Conservation (phyloP, 2,329 filamentous ascomycete genomes). For the Aspergillus persii region DNA sequence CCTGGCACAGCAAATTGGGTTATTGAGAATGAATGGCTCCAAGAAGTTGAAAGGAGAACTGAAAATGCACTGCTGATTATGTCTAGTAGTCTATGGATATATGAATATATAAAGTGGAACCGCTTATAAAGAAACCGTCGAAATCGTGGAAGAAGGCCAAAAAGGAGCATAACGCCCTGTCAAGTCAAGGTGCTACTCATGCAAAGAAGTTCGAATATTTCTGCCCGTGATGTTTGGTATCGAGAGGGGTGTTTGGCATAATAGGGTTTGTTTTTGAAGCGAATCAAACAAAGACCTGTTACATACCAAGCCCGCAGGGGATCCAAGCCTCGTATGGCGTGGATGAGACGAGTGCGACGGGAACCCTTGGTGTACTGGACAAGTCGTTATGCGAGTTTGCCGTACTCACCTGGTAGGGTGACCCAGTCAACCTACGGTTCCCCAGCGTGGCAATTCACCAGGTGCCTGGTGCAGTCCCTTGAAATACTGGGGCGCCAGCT, state of each 20-base stretch:
- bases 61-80: not conserved
- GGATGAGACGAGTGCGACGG: not conserved
- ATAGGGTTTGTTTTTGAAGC: too few species aligned
- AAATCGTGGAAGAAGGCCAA: not conserved
- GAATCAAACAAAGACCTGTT: too few species aligned
- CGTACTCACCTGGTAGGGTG: not conserved
- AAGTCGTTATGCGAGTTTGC: not conserved
- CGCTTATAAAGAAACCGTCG: not conserved
- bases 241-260: too few species aligned
- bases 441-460: not conserved
- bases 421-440: not conserved
- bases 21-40: too few species aligned
- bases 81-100: not conserved
- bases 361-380: not conserved
- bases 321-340: not conserved
- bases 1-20: too few species aligned
- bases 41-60: too few species aligned
- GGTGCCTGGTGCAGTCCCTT: not conserved
- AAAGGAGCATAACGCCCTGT: not conserved
- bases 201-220: too few species aligned
- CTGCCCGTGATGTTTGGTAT: too few species aligned
- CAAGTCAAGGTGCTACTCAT: too few species aligned
- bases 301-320: too few species aligned
- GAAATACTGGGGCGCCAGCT: constrained; percentile 12
- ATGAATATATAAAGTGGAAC: not conserved